Percentiles rank a stretch among this genome's conserved stretches.
These are phyloP conservation scores for Tulasnella sp. DNA, from an alignment of 768 basidiomycete species.

Conservation along the genomic window DNA sequence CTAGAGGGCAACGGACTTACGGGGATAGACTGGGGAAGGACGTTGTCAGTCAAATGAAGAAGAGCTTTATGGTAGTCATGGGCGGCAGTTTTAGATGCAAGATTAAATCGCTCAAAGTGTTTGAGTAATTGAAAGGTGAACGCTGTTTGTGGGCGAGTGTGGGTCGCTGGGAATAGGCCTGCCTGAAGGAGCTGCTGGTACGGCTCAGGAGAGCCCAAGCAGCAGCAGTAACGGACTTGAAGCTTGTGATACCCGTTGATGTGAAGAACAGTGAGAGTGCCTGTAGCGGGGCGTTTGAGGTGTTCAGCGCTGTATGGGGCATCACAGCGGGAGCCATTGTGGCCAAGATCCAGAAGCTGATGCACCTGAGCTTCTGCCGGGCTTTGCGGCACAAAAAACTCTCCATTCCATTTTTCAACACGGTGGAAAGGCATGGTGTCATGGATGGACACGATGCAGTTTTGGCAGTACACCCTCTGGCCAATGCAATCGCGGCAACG, in stretches of 20 bases:
- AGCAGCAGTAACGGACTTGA: not conserved
- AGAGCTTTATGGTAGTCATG: constrained; percentile 4
- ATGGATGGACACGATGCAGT: not conserved
- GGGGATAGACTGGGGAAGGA: not conserved
- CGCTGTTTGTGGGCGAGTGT: not conserved
- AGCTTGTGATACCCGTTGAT: constrained; percentile 3
- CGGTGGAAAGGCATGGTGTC: not conserved
- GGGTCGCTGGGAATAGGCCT: not conserved
- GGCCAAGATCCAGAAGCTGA: not conserved
- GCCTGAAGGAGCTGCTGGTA: not conserved
- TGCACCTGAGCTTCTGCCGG: not conserved
- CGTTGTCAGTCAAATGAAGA: not conserved
- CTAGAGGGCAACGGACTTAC: not conserved
- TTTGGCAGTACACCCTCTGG: not conserved
- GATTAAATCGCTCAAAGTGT: not conserved
- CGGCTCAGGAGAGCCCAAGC: not conserved
- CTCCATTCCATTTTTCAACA: not conserved
- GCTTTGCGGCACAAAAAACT: not conserved
- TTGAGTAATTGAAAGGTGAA: constrained; percentile 14
- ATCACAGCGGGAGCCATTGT: not conserved
- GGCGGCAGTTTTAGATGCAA: not conserved
- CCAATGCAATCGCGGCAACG: not conserved
- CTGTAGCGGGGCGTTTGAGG: not conserved
- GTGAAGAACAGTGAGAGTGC: not conserved
- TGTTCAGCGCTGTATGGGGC: not conserved